Percentiles rank a stretch among this genome's conserved stretches.
Conservation (phyloP, 345 rosid genomes). For the Citrus sinensis region DNA sequence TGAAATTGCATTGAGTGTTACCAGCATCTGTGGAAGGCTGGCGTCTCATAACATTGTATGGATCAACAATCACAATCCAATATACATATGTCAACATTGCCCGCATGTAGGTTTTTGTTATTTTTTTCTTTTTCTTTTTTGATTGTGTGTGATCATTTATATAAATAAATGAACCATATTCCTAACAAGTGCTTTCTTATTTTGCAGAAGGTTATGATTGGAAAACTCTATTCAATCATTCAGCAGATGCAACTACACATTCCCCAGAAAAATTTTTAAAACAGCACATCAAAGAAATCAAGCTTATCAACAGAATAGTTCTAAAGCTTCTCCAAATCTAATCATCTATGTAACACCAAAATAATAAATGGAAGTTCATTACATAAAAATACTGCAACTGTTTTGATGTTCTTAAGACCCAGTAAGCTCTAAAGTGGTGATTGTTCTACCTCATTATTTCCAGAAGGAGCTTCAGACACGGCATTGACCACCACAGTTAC, state of each 20-base stretch:
- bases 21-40: not conserved
- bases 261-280: not conserved
- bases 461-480: slow-evolving; percentile 34
- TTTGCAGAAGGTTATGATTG: not conserved
- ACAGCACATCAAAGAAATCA: not conserved
- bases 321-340: not conserved
- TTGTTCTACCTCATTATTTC: slow-evolving; percentile 48
- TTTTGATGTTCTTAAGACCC: not conserved
- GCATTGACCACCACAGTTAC: slow-evolving; percentile 42
- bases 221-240: not conserved
- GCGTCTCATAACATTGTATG: not conserved
- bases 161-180: not conserved
- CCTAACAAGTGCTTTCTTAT: not conserved
- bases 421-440: not conserved
- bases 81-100: not conserved
- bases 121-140: not conserved
- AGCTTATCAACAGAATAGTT: slow-evolving; percentile 1
- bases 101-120: not conserved
- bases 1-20: not conserved
- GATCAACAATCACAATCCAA: not conserved
- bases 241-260: not conserved
- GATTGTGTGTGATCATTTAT: not conserved
- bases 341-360: not conserved
- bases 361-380: not conserved
- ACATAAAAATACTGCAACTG: not conserved